phyloP scores from a whole-genome alignment of 768 basidiomycete genomes.

The Postia placenta region DNA sequence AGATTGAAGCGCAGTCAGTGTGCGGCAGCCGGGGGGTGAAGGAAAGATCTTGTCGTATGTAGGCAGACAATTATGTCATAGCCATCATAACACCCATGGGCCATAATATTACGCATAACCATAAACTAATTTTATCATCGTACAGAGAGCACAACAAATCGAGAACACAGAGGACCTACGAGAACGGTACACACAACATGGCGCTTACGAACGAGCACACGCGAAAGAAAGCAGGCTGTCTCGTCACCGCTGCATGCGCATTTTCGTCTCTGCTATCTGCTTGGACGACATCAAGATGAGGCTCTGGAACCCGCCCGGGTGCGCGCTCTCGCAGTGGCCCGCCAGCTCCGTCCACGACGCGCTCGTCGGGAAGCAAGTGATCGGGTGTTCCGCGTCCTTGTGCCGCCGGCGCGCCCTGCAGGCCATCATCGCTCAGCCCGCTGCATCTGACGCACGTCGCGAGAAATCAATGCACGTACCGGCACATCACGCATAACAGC shows the following conservation, averaged over 20 bases:
- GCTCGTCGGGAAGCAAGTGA: neutral
- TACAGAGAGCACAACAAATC: neutral
- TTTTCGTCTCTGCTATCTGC: constrained; percentile 7
- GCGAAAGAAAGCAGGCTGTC: no score
- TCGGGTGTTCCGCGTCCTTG: no score
- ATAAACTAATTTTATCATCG: neutral
- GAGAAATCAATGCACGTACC: no score
- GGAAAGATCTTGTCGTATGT: no score
- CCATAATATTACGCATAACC: neutral
- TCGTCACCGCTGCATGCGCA: neutral
- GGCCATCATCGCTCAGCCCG: no score
- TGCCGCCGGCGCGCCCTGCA: no score
- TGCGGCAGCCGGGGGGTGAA: no score
- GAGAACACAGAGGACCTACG: neutral
- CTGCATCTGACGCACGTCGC: no score
- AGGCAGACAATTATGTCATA: neutral
- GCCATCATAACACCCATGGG: neutral
- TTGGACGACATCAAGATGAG: constrained; percentile 8
- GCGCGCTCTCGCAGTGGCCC: constrained; percentile 15
- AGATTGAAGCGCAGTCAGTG: no score
- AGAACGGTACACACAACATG: no score
- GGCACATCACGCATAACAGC: constrained; percentile 16
- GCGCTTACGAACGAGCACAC: no score
- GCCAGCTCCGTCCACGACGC: constrained; percentile 12
- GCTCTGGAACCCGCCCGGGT: constrained; percentile 9